Base-by-base conservation (phyloP, 176 grass and related monocot species). In the Typha latifolia region DNA sequence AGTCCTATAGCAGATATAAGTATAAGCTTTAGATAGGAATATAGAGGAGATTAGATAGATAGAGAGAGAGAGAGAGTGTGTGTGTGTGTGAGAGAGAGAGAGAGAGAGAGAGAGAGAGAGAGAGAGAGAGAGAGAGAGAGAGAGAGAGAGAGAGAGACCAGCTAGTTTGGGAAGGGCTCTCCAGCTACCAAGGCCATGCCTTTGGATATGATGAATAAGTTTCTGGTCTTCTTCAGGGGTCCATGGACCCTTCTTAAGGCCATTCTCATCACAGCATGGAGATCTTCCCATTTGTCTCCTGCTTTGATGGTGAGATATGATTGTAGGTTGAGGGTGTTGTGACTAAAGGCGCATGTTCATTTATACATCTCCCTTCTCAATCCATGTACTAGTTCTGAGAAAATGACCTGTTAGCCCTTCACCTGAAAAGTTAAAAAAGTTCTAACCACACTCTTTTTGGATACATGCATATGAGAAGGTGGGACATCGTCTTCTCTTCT, bases 241-340 rank as follows among this genome's bases (percentile, higher is more conserved):
- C 80, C 80, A 83, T 32, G 74, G 80, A 34, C 80, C 80, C 63
- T 62, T 83, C 69, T 77, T 83, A 12, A 83, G 49, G 32, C 43
- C 62, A 78, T 15, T 78, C 24, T 68, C 80, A 47, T 83, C 68
- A 34, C 66, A 63, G 43, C 80, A 77, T 50, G 80, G 74, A 11
- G 68, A 14, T 62, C 80, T 83, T n/a, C 49, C 80, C 80, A 83
- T 83, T 43, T 2, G 13, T 64, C 13, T 24, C 31, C 14, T 76
- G 62, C 31, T 64, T 62, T 59, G 20, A 59, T 16, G 18, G 53
- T 22, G 20, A 14, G 53, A 59, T 18, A 59, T 2, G 27, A 29
- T 29, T 29, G 18, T 59, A 59, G n/a, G 16, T 59, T 21, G 20
- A 16, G 20, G n/a, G 14, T 22, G 5, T 9, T 59, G 16, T n/a